These are phyloP conservation scores for Achlya hypogyna DNA, from an alignment of 352 stramenopile genomes.

Conservation along the genomic window DNA sequence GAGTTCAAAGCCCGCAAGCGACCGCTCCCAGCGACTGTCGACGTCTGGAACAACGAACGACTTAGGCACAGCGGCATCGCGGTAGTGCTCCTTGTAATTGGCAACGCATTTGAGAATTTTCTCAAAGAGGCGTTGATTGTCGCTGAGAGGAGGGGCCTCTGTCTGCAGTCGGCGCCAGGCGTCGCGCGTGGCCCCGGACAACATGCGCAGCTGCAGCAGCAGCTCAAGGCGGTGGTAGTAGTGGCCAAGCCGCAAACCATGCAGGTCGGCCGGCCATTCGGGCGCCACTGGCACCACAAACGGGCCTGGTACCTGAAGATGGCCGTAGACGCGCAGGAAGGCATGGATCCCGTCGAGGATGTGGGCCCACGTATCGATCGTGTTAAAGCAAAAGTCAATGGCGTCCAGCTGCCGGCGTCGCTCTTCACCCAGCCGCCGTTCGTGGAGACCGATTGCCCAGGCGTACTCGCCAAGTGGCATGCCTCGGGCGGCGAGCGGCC, in stretches of 20 bases:
- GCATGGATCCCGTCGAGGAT: background rate
- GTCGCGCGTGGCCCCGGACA: background rate
- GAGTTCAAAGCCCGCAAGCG: background rate
- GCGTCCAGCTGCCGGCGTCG: background rate
- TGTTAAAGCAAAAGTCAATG: background rate
- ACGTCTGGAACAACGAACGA: background rate
- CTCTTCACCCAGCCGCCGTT: background rate
- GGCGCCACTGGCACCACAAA: background rate
- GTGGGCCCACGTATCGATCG: background rate
- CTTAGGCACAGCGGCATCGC: background rate
- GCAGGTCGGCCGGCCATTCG: background rate
- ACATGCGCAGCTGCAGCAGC: background rate
- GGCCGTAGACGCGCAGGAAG: background rate
- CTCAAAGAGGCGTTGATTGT: too few species aligned
- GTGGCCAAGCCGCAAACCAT: background rate
- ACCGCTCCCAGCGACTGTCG: background rate
- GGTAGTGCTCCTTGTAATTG: background rate
- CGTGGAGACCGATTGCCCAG: background rate
- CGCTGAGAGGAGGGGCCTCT: too few species aligned
- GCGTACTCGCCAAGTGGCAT: background rate
- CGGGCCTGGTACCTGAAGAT: background rate
- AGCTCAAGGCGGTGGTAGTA: background rate
- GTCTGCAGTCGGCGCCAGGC: background rate
- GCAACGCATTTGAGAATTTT: background rate
- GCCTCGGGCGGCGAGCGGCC: too few species aligned